Base-by-base conservation (phyloP, 768 basidiomycete genomes). In the Phylloporus scabripes region DNA sequence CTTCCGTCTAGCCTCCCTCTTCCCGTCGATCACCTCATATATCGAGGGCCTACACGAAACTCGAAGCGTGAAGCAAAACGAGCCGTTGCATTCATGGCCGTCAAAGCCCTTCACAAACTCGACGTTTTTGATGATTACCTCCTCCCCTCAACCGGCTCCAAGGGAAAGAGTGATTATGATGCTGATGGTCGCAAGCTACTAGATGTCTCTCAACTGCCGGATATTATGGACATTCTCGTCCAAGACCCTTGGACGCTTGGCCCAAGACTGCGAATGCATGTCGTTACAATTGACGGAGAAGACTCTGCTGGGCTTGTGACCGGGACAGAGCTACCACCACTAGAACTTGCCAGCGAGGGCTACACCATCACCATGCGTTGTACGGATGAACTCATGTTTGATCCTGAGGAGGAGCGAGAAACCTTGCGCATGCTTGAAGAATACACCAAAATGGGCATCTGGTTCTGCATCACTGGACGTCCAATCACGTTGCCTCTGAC, bases 1-100 rank as follows among this genome's bases (percentile, higher is more conserved):
- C 74, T 94, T 11, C 92, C 92, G 2, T 70, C 79, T 5, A 76
- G 75, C 45, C 72, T 92, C 5, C 81, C 87, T 26, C 72, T 89
- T 4, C 70, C 79, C 0, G 64, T 73, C 0, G 67, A 75, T 37
- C 68, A 80, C 44, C 76, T 87, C 11, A 60, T 71, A 3, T 87
- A 77, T 52, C 61, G 69, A 12, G 89, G 89, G 0, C 84, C 87
- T 4, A 51, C 46, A 5, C 79, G 77, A 49, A 69, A 73, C 38
- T 79, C 87, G 11, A 93, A 92, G 63, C 82, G 77, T 51, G 88
- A 88, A 60, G 91, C 92, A 0, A 89, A 82, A 57, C 82, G 92
- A 7, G 85, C 86, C 3, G 90, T 80, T 10, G 87, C 90, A 0
- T 94, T 90, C 62, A 67, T 80, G 52, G 91, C 86, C 3, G 87